These are phyloP conservation scores for Fragaria ananassa DNA, from an alignment of 306 rosid genomes.

Conservation along the genomic window DNA sequence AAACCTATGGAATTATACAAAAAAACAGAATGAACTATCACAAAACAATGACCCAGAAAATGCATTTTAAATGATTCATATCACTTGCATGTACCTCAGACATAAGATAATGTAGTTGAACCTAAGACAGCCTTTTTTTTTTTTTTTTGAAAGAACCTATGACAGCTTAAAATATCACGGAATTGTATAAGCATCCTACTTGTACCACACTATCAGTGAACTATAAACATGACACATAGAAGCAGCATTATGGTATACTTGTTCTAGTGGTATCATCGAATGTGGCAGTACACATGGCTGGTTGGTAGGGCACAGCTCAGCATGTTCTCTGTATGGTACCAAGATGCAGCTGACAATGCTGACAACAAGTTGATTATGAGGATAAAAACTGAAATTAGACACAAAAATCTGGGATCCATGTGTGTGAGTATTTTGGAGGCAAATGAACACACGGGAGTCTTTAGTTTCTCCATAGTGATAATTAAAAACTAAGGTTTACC, in stretches of 20 bases:
- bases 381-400: neutral
- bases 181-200: neutral
- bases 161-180: neutral
- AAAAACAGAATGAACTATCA: conserved; percentile 7
- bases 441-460: neutral
- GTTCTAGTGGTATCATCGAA: neutral
- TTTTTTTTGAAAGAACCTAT: too few species aligned
- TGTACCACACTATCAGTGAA: neutral
- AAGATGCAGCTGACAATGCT: conserved; percentile 4
- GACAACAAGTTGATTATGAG: neutral
- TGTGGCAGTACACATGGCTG: neutral
- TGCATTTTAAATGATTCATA: neutral
- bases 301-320: neutral
- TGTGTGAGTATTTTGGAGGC: neutral
- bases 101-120: neutral
- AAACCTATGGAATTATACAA: conserved; percentile 50
- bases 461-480: neutral
- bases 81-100: neutral
- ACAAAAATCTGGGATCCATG: neutral
- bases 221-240: neutral
- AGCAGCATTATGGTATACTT: neutral
- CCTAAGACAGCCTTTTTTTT: neutral
- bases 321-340: neutral
- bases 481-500: neutral
- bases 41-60: conserved; percentile 1